Percentiles rank a stretch among this genome's conserved stretches.
Conservation (phyloP, 2,329 filamentous ascomycete genomes). For the Botrytis deweyae region DNA sequence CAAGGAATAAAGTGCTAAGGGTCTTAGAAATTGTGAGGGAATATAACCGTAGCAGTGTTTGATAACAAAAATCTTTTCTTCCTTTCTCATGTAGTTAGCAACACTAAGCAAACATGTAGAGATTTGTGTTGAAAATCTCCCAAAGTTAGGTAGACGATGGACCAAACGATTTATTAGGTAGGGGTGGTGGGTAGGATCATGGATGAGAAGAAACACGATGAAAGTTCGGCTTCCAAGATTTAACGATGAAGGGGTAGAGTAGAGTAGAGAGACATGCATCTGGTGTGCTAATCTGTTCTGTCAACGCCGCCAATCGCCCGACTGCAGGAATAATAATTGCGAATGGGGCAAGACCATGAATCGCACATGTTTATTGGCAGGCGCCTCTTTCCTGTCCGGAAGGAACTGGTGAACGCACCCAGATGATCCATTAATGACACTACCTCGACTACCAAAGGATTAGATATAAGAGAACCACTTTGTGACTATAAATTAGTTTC, state of each 20-base stretch:
- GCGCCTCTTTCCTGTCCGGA: not conserved
- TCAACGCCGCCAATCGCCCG: slow-evolving; percentile 12
- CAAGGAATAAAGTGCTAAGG: slow-evolving; percentile 1
- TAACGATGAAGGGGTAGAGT: slow-evolving; percentile 4
- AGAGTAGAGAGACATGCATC: not conserved
- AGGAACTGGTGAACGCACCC: not conserved
- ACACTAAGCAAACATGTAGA: slow-evolving; percentile 6
- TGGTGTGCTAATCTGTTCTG: not conserved
- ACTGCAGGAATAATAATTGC: slow-evolving; percentile 1
- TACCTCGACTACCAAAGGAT: not conserved
- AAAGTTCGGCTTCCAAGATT: not conserved
- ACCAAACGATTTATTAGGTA: not conserved
- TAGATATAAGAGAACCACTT: not conserved
- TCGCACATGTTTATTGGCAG: not conserved
- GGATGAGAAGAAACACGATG: not conserved
- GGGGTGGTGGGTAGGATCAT: too few relatives aligned
- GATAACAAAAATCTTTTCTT: not conserved
- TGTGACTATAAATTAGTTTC: not conserved
- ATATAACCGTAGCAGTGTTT: not conserved
- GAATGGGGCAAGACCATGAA: not conserved
- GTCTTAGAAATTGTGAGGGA: not conserved
- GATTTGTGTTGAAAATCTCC: not conserved
- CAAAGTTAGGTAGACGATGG: not conserved
- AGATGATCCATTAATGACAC: not conserved
- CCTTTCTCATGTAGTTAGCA: not conserved